Conservation (phyloP, 257 asterid species). For the Hygrophila difformis region DNA sequence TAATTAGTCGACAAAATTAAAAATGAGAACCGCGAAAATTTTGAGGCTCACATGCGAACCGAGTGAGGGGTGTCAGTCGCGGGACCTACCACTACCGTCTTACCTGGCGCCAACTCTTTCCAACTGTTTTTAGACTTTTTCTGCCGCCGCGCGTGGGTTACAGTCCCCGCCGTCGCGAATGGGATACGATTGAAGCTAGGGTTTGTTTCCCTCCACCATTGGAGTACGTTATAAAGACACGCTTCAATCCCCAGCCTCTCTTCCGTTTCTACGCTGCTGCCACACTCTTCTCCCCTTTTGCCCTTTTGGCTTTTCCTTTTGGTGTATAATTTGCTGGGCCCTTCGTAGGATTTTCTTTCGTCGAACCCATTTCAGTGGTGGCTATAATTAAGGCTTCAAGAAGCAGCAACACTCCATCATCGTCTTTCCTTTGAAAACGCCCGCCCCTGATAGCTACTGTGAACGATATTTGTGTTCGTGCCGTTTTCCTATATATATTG, state of each 20-base stretch:
- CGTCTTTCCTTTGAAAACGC: conserved; percentile 12
- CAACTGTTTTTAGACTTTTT: conserved; percentile 30
- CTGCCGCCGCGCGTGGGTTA: conserved; percentile 30
- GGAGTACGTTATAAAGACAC: conserved; percentile 7
- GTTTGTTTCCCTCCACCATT: conserved; percentile 4
- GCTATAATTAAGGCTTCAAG: conserved; percentile 31
- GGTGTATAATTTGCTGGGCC: conserved; percentile 18
- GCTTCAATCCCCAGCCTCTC: conserved; percentile 9
- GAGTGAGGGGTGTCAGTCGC: conserved; percentile 42
- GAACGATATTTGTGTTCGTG: not conserved
- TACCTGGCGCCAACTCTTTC: conserved; percentile 46
- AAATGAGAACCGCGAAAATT: not conserved
- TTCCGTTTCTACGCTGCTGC: conserved; percentile 11
- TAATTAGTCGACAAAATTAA: too few species aligned
- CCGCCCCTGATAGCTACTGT: conserved; percentile 8
- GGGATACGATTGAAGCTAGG: conserved; percentile 13
- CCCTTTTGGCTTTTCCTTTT: not conserved
- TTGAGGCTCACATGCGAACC: conserved; percentile 39
- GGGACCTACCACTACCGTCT: conserved; percentile 24
- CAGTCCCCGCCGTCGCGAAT: conserved; percentile 24
- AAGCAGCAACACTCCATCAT: conserved; percentile 20
- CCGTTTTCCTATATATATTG: not conserved
- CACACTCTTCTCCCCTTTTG: not conserved
- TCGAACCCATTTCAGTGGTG: conserved; percentile 10
- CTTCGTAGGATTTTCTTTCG: conserved; percentile 8